phyloP scores from a whole-genome alignment of 257 asterid genomes.

The Nicotiana undulata region DNA sequence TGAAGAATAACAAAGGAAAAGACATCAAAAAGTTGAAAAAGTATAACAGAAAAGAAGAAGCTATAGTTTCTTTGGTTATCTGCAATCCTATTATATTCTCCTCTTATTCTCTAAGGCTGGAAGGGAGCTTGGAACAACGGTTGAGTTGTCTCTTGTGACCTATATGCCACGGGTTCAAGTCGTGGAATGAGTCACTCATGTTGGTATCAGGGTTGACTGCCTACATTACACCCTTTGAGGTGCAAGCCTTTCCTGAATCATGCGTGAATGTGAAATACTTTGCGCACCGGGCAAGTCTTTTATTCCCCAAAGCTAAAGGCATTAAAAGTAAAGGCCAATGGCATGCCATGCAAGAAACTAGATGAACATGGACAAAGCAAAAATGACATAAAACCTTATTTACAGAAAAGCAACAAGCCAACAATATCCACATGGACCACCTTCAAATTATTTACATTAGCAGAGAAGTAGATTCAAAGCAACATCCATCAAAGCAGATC shows the following conservation, averaged over 20 bases:
- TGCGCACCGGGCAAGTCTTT: no score
- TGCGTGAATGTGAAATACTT: no score
- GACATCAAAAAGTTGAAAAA: not conserved
- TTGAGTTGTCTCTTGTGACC: no score
- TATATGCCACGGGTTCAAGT: no score
- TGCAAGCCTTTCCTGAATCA: no score
- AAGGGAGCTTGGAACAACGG: no score
- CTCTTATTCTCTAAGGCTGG: not conserved
- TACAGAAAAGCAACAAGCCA: not conserved
- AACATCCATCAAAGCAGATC: not conserved
- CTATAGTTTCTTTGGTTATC: not conserved
- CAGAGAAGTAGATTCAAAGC: not conserved
- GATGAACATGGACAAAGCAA: not conserved
- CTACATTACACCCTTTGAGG: no score
- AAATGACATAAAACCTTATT: not conserved
- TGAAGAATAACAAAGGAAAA: not conserved
- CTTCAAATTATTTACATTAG: not conserved
- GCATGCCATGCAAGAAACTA: not conserved
- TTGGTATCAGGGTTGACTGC: no score
- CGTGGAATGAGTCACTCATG: no score
- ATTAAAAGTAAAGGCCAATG: not conserved
- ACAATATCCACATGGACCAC: not conserved
- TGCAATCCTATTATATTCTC: not conserved
- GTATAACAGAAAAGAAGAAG: not conserved
- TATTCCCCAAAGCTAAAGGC: not conserved